A percentile compares a stretch with the other conserved stretches of the same genome.
Evolutionary conservation across 371 early-diverging fungal genomes (phyloP).

Genomic region (Syncephalis fuscata): DNA sequence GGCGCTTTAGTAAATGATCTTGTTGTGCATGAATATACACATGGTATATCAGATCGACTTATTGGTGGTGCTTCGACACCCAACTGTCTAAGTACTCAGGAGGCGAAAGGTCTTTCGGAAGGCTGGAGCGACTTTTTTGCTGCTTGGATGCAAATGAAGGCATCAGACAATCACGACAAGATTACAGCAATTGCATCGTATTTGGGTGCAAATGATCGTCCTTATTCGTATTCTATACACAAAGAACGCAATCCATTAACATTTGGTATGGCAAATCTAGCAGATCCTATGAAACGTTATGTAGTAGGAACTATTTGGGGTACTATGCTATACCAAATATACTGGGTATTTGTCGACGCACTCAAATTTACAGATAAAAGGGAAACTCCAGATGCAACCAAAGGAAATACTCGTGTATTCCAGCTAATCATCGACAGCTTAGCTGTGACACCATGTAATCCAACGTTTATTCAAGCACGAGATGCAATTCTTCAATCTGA

Average conservation of each 20-base stretch:
- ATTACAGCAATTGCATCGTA: conserved; percentile 46
- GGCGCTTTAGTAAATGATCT: conserved; percentile 87
- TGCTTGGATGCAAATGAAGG: conserved; percentile 45
- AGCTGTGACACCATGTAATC: conserved; percentile 22
- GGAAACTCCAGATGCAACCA: too few species aligned
- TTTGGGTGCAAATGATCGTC: conserved; percentile 36
- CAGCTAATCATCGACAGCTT: conserved; percentile 16
- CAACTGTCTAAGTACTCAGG: too few species aligned
- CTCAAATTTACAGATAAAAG: too few species aligned
- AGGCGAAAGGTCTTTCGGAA: conserved; percentile 56
- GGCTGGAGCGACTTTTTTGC: conserved; percentile 91
- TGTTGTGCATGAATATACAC: conserved; percentile 80
- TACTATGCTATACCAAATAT: not conserved
- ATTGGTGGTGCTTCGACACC: conserved; percentile 87
- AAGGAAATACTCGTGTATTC: conserved; percentile 8
- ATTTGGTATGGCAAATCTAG: conserved; percentile 3
- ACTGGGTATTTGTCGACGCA: too few species aligned
- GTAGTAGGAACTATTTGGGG: not conserved
- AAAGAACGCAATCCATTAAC: conserved; percentile 15
- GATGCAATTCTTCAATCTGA: conserved; percentile 26
- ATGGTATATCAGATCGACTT: conserved; percentile 78
- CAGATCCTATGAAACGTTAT: conserved; percentile 22
- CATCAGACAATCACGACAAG: conserved; percentile 37
- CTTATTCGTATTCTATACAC: conserved; percentile 20
- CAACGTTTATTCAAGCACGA: conserved; percentile 22